Evolutionary conservation across 495 filamentous ascomycete species (phyloP).

Genomic region (Tuber brumale): DNA sequence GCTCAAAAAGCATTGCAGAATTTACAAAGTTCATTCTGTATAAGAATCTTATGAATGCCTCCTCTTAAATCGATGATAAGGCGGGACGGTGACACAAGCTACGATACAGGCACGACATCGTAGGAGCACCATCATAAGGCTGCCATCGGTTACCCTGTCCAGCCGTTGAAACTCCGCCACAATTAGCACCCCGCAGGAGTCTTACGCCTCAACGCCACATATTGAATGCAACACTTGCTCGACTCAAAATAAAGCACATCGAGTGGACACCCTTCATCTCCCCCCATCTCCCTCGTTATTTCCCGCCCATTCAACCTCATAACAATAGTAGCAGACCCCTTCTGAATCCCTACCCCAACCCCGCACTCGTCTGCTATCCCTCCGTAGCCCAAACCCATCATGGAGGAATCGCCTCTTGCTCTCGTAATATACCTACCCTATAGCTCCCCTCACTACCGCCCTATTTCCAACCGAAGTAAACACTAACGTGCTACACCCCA

Average conservation of each 20-base stretch:
- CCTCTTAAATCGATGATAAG: neutral
- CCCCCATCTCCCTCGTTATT: neutral
- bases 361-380: neutral
- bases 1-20: neutral
- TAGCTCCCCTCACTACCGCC: conserved; percentile 15
- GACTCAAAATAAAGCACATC: neutral
- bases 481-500: conserved; percentile 43
- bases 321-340: neutral
- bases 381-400: conserved; percentile 5
- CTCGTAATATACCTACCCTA: conserved; percentile 15
- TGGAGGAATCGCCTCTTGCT: conserved; percentile 39
- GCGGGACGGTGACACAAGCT: neutral
- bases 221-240: neutral
- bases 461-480: neutral
- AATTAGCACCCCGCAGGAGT: neutral
- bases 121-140: neutral
- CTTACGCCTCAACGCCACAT: neutral
- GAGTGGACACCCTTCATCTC: neutral
- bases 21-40: neutral
- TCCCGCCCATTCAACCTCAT: neutral
- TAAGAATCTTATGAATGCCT: neutral
- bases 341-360: neutral
- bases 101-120: no score
- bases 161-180: neutral
- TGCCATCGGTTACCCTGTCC: neutral